Percentiles rank a stretch among this genome's conserved stretches.
Evolutionary conservation across 2,329 filamentous ascomycete genomes (phyloP).

Genomic region (Bipolaris cookei): DNA sequence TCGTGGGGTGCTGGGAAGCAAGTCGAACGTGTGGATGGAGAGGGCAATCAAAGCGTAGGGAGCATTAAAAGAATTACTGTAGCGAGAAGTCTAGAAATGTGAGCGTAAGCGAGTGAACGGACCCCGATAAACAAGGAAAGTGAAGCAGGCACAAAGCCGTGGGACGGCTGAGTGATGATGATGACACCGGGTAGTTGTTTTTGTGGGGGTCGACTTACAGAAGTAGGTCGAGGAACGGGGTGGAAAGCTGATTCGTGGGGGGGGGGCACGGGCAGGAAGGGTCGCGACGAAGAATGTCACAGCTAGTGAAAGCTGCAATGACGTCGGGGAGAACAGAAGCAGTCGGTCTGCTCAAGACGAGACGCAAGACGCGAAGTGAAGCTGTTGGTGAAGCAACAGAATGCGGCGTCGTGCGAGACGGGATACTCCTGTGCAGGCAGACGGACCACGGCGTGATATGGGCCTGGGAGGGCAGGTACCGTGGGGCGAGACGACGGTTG

Average conservation of each 20-base stretch:
- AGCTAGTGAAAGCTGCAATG: slow-evolving; percentile 45
- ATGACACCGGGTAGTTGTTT: background rate
- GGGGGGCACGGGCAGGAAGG: slow-evolving; percentile 5
- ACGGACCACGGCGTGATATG: slow-evolving; percentile 6
- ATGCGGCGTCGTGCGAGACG: slow-evolving; percentile 26
- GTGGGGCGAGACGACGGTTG: slow-evolving; percentile 23
- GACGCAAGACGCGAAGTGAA: slow-evolving; percentile 20
- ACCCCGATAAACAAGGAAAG: slow-evolving; percentile 1
- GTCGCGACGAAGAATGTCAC: slow-evolving; percentile 24
- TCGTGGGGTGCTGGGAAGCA: slow-evolving; percentile 35
- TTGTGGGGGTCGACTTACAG: slow-evolving; percentile 19
- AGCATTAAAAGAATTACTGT: slow-evolving; percentile 52
- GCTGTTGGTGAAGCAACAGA: slow-evolving; percentile 25
- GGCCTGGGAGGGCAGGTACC: slow-evolving; percentile 25
- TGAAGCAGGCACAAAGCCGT: background rate
- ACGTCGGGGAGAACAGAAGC: slow-evolving; percentile 33
- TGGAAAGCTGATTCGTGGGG: slow-evolving; percentile 23
- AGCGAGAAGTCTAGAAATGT: slow-evolving; percentile 14
- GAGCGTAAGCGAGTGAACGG: slow-evolving; percentile 20
- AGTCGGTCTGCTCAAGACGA: slow-evolving; percentile 21
- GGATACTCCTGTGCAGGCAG: slow-evolving; percentile 37
- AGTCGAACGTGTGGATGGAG: slow-evolving; percentile 40
- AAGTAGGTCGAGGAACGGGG: slow-evolving; percentile 27
- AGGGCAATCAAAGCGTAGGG: slow-evolving; percentile 44
- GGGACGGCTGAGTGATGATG: background rate